Conservation (phyloP, 2,329 filamentous ascomycete genomes). For the Fusarium guadeloupense region DNA sequence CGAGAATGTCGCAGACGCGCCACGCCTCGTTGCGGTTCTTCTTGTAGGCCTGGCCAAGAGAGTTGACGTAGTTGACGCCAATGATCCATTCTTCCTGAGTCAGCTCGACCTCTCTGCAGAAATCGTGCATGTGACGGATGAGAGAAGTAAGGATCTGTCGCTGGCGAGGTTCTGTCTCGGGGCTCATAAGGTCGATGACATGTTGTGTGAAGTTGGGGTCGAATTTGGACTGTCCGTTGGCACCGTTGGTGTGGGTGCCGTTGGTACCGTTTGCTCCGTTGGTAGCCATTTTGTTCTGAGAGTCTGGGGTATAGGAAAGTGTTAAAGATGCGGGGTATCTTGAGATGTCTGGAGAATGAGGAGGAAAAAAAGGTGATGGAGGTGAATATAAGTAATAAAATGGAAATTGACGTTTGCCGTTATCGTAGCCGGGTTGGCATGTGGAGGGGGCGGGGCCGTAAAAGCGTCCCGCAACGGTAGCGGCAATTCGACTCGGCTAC, state of each 20-base stretch:
- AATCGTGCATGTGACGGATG: constrained; percentile 80
- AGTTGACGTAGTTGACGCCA: constrained; percentile 79
- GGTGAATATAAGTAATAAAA: constrained; percentile 13
- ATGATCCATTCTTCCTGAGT: constrained; percentile 80
- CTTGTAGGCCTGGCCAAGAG: constrained; percentile 73
- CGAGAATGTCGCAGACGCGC: constrained; percentile 76
- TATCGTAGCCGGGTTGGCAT: constrained; percentile 21
- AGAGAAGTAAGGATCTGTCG: constrained; percentile 70
- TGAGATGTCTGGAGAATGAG: background rate
- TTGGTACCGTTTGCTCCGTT: constrained; percentile 8
- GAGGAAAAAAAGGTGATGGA: background rate
- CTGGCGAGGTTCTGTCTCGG: constrained; percentile 71
- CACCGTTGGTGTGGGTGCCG: constrained; percentile 21
- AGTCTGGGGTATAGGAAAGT: background rate
- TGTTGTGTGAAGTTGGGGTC: constrained; percentile 81
- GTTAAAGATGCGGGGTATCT: constrained; percentile 11
- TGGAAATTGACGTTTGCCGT: constrained; percentile 23
- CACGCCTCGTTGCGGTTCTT: constrained; percentile 78
- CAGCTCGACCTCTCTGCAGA: constrained; percentile 79
- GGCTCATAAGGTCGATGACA: constrained; percentile 78
- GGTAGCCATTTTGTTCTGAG: constrained; percentile 29
- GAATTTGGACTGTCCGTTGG: constrained; percentile 56
- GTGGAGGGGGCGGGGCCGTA: constrained; percentile 35
- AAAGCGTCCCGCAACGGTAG: constrained; percentile 15
- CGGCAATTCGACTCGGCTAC: constrained; percentile 35